These are phyloP conservation scores for Vickermania ingenoplastis DNA, from an alignment of 208 protist species.

Conservation along the genomic window DNA sequence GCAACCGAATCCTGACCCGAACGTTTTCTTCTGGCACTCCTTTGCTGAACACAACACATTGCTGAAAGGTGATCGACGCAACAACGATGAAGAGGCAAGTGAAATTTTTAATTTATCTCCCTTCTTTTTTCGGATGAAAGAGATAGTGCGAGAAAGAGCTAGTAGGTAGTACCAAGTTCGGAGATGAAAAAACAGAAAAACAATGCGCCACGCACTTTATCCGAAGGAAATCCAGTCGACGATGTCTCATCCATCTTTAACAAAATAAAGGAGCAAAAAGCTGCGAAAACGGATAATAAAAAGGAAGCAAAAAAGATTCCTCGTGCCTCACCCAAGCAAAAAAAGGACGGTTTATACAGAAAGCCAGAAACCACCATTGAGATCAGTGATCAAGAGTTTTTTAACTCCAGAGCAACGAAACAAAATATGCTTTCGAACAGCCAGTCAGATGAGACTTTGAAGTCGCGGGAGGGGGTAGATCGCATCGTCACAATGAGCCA, in stretches of 20 bases:
- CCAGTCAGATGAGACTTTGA: conserved; percentile 5
- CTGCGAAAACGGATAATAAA: background rate
- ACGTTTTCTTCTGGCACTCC: no score
- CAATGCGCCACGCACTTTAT: no score
- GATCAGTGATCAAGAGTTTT: conserved; percentile 76
- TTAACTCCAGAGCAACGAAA: conserved; percentile 13
- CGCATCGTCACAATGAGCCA: conserved; percentile 69
- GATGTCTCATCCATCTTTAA: background rate
- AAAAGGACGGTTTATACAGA: conserved; percentile 65
- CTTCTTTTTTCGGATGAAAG: no score
- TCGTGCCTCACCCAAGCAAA: background rate
- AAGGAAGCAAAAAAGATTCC: background rate
- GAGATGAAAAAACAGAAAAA: no score
- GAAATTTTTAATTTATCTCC: no score
- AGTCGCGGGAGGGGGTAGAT: conserved; percentile 57
- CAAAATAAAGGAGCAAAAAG: background rate
- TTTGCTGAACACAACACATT: no score
- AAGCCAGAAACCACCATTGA: conserved; percentile 62
- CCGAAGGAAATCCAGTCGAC: no score
- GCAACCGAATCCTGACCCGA: no score
- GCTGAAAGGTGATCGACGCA: no score
- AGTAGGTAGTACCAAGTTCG: no score
- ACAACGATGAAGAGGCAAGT: no score
- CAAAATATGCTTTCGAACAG: background rate
- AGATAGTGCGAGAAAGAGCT: no score